phyloP scores from a whole-genome alignment of 768 basidiomycete species.

The Lactarius evosmus region DNA sequence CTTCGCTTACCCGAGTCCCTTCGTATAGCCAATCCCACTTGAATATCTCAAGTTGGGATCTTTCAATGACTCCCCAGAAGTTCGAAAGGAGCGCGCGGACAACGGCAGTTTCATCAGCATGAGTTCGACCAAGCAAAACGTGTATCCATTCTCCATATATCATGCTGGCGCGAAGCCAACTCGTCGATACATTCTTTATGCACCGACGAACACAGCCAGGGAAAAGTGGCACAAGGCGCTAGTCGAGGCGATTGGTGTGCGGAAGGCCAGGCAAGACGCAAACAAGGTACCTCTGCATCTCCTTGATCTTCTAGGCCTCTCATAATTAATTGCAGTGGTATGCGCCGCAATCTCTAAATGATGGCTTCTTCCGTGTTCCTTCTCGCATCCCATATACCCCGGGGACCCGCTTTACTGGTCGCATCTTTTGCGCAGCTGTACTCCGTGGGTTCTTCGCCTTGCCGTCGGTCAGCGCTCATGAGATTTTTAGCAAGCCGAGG shows the following conservation, averaged over 20 bases:
- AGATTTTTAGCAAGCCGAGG: slow-evolving; percentile 43
- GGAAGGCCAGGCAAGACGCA: slow-evolving; percentile 61
- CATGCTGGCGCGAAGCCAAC: slow-evolving; percentile 55
- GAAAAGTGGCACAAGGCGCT: slow-evolving; percentile 62
- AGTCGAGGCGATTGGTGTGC: slow-evolving; percentile 58
- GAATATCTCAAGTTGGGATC: slow-evolving; percentile 71
- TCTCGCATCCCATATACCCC: slow-evolving; percentile 37
- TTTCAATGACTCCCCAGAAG: slow-evolving; percentile 59
- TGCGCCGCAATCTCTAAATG: slow-evolving; percentile 53
- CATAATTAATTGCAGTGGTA: slow-evolving; percentile 52
- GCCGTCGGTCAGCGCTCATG: slow-evolving; percentile 12
- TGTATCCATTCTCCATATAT: slow-evolving; percentile 78
- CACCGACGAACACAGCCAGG: slow-evolving; percentile 52
- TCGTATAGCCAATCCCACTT: slow-evolving; percentile 67
- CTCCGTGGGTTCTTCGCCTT: slow-evolving; percentile 49
- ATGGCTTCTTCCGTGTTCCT: slow-evolving; percentile 53
- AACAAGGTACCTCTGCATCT: slow-evolving; percentile 55
- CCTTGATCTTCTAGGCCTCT: background rate
- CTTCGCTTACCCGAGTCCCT: slow-evolving; percentile 15
- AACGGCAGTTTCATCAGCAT: slow-evolving; percentile 56
- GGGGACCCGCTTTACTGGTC: slow-evolving; percentile 49
- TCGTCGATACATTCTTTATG: slow-evolving; percentile 72
- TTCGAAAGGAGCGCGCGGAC: slow-evolving; percentile 59
- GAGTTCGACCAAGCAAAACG: slow-evolving; percentile 47
- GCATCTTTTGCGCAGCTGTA: slow-evolving; percentile 54